phyloP scores from a whole-genome alignment of 1,284 basidiomycete species.

The Thelephora terrestris region DNA sequence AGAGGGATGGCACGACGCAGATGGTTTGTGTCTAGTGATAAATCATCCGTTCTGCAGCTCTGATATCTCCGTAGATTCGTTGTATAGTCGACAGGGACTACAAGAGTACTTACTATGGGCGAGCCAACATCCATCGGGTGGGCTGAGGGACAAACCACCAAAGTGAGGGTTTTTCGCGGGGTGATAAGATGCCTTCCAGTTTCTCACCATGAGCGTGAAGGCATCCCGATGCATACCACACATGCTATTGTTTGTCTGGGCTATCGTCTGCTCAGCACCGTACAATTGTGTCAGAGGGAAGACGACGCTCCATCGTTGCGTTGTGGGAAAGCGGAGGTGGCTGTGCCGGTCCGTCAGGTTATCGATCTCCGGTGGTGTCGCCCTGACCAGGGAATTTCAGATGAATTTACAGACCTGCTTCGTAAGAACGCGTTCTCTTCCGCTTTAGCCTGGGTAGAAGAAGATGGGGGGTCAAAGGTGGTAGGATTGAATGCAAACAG shows the following conservation, averaged over 20 bases:
- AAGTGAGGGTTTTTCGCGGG: constrained; percentile 45
- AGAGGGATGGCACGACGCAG: constrained; percentile 51
- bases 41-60: not conserved
- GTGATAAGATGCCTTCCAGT: not conserved
- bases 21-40: constrained; percentile 34
- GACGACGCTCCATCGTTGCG: constrained; percentile 31
- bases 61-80: constrained; percentile 31
- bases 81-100: constrained; percentile 56
- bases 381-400: not conserved
- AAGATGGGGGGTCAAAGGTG: constrained; percentile 50
- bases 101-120: constrained; percentile 86
- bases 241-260: constrained; percentile 82
- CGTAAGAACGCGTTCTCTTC: constrained; percentile 48
- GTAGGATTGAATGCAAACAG: constrained; percentile 32
- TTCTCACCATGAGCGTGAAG: constrained; percentile 26
- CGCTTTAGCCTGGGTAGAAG: constrained; percentile 68
- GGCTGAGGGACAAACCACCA: constrained; percentile 90
- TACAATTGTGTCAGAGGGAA: constrained; percentile 39
- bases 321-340: constrained; percentile 30
- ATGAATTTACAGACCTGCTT: constrained; percentile 14
- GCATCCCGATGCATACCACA: constrained; percentile 82
- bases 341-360: constrained; percentile 20
- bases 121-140: constrained; percentile 78
- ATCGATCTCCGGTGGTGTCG: constrained; percentile 19
- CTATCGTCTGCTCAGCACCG: constrained; percentile 82